Evolutionary conservation across 2,329 filamentous ascomycete genomes (phyloP).

Genomic region (Nectriaceae sp.): DNA sequence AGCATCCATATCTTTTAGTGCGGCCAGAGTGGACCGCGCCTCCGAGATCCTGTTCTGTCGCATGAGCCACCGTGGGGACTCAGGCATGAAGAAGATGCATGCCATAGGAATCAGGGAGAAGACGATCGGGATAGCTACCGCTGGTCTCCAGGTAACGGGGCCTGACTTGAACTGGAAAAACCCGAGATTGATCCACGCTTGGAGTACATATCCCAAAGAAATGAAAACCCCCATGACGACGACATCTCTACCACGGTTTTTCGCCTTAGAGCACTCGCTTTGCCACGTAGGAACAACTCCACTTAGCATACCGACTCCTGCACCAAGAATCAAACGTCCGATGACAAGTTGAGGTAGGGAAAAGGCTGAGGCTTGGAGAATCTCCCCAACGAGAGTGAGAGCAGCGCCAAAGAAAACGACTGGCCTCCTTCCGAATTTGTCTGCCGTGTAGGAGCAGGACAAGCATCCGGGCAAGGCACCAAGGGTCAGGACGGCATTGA

Average conservation of each 20-base stretch:
- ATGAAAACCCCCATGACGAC: slow-evolving; percentile 55
- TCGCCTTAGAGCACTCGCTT: slow-evolving; percentile 50
- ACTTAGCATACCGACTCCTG: slow-evolving; percentile 53
- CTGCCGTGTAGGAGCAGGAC: slow-evolving; percentile 48
- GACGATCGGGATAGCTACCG: slow-evolving; percentile 35
- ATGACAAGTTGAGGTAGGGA: slow-evolving; percentile 33
- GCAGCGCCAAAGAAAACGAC: slow-evolving; percentile 55
- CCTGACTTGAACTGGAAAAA: slow-evolving; percentile 36
- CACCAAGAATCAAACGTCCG: slow-evolving; percentile 53
- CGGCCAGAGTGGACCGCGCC: slow-evolving; percentile 35
- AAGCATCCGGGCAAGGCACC: slow-evolving; percentile 57
- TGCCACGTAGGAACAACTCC: slow-evolving; percentile 57
- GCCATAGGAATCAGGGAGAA: slow-evolving; percentile 33
- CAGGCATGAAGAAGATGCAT: slow-evolving; percentile 36
- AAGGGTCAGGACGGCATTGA: slow-evolving; percentile 53
- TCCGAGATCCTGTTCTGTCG: slow-evolving; percentile 32
- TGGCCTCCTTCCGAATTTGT: slow-evolving; percentile 55
- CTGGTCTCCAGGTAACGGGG: slow-evolving; percentile 33
- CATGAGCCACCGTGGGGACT: slow-evolving; percentile 38
- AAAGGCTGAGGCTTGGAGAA: slow-evolving; percentile 55
- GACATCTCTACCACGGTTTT: slow-evolving; percentile 47
- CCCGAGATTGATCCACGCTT: slow-evolving; percentile 46
- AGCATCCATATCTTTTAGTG: slow-evolving; percentile 37
- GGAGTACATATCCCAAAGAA: slow-evolving; percentile 38
- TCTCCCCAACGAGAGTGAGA: slow-evolving; percentile 53